Conservation (phyloP, 176 grass and related monocot genomes). For the Raddia distichophylla region DNA sequence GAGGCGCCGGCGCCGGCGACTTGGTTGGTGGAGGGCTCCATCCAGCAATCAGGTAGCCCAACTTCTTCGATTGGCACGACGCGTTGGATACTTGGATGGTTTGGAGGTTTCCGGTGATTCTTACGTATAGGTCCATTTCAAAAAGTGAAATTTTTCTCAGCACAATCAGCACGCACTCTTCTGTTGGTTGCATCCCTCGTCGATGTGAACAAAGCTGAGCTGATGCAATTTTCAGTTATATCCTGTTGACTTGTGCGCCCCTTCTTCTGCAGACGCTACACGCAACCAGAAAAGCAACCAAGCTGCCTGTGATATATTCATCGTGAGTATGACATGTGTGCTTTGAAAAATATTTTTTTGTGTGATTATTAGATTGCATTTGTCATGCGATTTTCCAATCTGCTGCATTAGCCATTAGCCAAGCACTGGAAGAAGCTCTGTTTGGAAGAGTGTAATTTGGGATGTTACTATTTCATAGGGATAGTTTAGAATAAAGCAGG, state of each 20-base stretch:
- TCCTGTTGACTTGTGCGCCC: neutral
- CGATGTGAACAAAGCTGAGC: neutral
- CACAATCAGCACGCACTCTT: neutral
- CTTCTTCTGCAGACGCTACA: neutral
- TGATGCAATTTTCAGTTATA: neutral
- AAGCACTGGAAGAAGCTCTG: no score
- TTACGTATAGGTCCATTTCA: constrained; percentile 20
- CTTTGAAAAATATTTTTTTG: no score
- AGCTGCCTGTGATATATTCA: no score
- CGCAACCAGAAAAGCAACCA: neutral
- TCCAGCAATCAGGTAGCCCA: constrained; percentile 9
- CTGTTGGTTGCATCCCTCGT: neutral
- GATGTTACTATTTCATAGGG: neutral
- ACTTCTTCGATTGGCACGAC: constrained; percentile 31
- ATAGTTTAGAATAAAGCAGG: neutral
- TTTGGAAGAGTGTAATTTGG: neutral
- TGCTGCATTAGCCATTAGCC: no score
- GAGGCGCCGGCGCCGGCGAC: constrained; percentile 30
- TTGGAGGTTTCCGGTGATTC: neutral
- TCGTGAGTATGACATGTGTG: no score
- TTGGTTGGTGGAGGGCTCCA: constrained; percentile 33
- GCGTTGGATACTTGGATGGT: neutral
- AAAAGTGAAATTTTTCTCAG: neutral
- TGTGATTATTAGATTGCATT: neutral
- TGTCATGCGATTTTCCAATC: neutral